Conservation (phyloP, 352 stramenopile genomes). For the Phytopythium kandeliae region DNA sequence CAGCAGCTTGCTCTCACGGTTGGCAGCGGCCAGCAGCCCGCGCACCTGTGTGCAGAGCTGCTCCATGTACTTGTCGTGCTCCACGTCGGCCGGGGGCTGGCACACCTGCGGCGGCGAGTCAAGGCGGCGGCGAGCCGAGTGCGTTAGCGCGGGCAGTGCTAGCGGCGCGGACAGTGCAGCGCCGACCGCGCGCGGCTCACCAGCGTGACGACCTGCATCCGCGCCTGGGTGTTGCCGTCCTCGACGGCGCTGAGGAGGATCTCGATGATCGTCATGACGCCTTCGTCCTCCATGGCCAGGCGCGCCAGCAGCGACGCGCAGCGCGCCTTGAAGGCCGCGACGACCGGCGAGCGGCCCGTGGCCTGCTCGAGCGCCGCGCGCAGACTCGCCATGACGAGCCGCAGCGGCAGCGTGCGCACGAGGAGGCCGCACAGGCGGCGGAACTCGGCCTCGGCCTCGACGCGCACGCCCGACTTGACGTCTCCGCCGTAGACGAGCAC, state of each 20-base stretch:
- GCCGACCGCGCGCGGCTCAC: conserved; percentile 18
- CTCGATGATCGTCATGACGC: conserved; percentile 77
- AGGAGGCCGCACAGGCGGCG: conserved; percentile 31
- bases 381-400: conserved; percentile 71
- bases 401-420: conserved; percentile 47
- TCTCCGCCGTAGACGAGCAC: conserved; percentile 48
- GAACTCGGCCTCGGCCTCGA: conserved; percentile 30
- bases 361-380: conserved; percentile 56
- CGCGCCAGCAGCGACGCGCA: conserved; percentile 55
- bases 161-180: too few relatives aligned
- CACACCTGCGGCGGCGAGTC: conserved; percentile 31
- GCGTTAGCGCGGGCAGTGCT: too few relatives aligned
- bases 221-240: conserved; percentile 80
- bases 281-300: conserved; percentile 61
- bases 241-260: conserved; percentile 72
- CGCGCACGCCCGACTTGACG: conserved; percentile 13
- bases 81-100: conserved; percentile 45
- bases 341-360: conserved; percentile 3
- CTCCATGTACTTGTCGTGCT: conserved; percentile 32
- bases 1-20: conserved; percentile 61
- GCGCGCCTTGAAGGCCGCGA: conserved; percentile 45
- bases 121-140: too few relatives aligned
- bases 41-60: conserved; percentile 51
- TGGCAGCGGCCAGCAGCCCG: conserved; percentile 39
- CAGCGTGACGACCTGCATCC: conserved; percentile 73